Evolutionary conservation across 1,139 yeast species (phyloP).

Genomic region (Scheffersomyces stambukii): DNA sequence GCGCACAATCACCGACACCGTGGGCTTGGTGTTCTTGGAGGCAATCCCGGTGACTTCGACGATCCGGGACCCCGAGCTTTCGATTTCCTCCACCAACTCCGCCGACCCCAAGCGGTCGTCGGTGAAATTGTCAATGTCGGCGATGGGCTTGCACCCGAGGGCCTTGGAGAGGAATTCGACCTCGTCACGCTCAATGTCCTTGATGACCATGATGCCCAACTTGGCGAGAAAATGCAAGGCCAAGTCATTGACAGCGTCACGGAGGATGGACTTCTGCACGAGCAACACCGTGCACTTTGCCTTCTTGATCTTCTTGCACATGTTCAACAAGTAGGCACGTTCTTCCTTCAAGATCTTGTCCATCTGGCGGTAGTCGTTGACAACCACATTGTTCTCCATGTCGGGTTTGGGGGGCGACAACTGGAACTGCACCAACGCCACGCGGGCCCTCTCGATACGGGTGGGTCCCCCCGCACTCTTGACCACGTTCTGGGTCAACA

Average conservation of each 20-base stretch:
- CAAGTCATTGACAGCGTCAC: conserved; percentile 97
- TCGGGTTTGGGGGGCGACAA: conserved; percentile 99
- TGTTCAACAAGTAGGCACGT: conserved; percentile 87
- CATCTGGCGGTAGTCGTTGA: conserved; percentile 97
- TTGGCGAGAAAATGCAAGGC: conserved; percentile 93
- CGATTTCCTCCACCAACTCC: conserved; percentile 88
- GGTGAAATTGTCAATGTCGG: conserved; percentile 87
- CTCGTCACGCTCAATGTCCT: conserved; percentile 96
- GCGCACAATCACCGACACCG: conserved; percentile 88
- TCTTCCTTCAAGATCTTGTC: conserved; percentile 97
- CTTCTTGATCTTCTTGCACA: conserved; percentile 94
- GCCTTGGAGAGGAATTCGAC: conserved; percentile 90
- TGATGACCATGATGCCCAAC: conserved; percentile 87
- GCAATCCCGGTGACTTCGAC: conserved; percentile 84
- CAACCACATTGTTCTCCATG: conserved; percentile 96
- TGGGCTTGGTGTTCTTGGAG: conserved; percentile 57
- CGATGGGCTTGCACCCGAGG: conserved; percentile 92
- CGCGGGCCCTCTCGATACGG: conserved; percentile 87
- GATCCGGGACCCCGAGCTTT: conserved; percentile 88
- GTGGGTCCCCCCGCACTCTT: conserved; percentile 96
- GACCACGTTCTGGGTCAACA: conserved; percentile 83
- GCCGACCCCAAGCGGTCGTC: conserved; percentile 93
- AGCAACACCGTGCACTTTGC: conserved; percentile 92
- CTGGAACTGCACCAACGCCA: conserved; percentile 93
- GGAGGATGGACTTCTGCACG: conserved; percentile 88